These are phyloP conservation scores for Handroanthus guayacan DNA, from an alignment of 257 asterid species.

Conservation along the genomic window DNA sequence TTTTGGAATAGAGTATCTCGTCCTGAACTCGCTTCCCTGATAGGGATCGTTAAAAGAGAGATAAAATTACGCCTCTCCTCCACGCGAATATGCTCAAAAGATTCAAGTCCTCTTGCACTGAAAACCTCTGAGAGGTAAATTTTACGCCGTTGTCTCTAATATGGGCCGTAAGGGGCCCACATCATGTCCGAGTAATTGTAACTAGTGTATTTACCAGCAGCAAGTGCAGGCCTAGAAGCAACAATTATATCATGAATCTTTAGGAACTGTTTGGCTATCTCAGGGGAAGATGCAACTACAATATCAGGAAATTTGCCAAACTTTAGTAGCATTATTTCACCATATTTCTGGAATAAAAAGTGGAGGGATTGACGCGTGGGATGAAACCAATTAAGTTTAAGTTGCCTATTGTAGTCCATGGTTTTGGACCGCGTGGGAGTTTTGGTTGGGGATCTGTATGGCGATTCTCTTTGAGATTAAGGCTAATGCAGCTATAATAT, in stretches of 20 bases:
- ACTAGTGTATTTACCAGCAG: constrained; percentile 44
- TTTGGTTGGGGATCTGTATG: not conserved
- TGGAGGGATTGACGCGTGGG: constrained; percentile 42
- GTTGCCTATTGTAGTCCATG: constrained; percentile 45
- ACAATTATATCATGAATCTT: constrained; percentile 34
- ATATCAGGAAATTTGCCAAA: constrained; percentile 39
- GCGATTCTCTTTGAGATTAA: constrained; percentile 4
- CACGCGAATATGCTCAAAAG: constrained; percentile 37
- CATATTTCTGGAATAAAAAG: constrained; percentile 30
- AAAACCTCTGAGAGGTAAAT: constrained; percentile 41
- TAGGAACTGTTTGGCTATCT: constrained; percentile 44
- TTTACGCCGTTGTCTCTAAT: constrained; percentile 46
- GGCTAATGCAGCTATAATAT: constrained; percentile 10
- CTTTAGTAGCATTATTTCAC: constrained; percentile 35
- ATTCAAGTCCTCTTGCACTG: constrained; percentile 39
- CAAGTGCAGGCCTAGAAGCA: constrained; percentile 50
- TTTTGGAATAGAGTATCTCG: no score
- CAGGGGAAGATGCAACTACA: constrained; percentile 39
- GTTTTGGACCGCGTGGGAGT: constrained; percentile 42
- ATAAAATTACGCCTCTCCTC: constrained; percentile 43
- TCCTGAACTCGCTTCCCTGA: no score
- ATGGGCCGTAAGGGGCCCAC: constrained; percentile 54
- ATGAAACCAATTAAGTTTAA: constrained; percentile 32
- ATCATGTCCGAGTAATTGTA: constrained; percentile 40
- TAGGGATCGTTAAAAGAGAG: no score